phyloP scores from a whole-genome alignment of 1,139 yeast genomes.

The Pichia sp. region DNA sequence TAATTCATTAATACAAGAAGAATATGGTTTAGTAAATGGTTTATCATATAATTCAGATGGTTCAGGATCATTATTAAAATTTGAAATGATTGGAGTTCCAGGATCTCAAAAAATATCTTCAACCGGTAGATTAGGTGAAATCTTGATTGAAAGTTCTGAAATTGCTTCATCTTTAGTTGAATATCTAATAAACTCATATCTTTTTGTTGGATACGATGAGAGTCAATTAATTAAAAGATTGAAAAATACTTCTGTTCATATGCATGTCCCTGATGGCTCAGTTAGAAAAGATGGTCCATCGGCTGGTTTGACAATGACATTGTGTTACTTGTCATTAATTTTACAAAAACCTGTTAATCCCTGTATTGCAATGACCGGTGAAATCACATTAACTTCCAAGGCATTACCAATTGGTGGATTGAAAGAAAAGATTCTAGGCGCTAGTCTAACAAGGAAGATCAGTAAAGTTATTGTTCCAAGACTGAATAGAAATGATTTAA shows the following conservation, averaged over 20 bases:
- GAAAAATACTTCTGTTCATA: slow-evolving; percentile 57
- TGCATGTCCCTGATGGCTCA: slow-evolving; percentile 89
- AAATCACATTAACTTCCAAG: slow-evolving; percentile 78
- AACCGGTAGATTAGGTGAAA: slow-evolving; percentile 82
- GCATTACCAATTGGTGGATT: slow-evolving; percentile 89
- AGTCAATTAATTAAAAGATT: slow-evolving; percentile 36
- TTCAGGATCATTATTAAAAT: slow-evolving; percentile 73
- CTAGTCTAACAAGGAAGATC: slow-evolving; percentile 64
- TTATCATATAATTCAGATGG: slow-evolving; percentile 86
- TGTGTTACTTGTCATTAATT: slow-evolving; percentile 68
- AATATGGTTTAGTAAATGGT: slow-evolving; percentile 82
- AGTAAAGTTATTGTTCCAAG: slow-evolving; percentile 61
- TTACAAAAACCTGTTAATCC: slow-evolving; percentile 61
- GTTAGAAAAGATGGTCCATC: slow-evolving; percentile 89
- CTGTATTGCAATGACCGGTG: slow-evolving; percentile 88
- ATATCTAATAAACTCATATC: slow-evolving; percentile 41
- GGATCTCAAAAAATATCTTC: slow-evolving; percentile 29
- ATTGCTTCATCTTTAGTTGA: slow-evolving; percentile 73
- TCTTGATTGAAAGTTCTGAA: slow-evolving; percentile 74
- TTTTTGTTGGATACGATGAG: slow-evolving; percentile 20
- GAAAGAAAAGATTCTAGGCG: slow-evolving; percentile 78
- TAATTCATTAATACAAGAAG: slow-evolving; percentile 33
- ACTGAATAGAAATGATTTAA: slow-evolving; percentile 63
- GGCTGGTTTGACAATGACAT: slow-evolving; percentile 87
- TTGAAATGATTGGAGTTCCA: slow-evolving; percentile 71